Evolutionary conservation across 1,139 yeast genomes (phyloP).

Genomic region (Pneumocystis sp.): DNA sequence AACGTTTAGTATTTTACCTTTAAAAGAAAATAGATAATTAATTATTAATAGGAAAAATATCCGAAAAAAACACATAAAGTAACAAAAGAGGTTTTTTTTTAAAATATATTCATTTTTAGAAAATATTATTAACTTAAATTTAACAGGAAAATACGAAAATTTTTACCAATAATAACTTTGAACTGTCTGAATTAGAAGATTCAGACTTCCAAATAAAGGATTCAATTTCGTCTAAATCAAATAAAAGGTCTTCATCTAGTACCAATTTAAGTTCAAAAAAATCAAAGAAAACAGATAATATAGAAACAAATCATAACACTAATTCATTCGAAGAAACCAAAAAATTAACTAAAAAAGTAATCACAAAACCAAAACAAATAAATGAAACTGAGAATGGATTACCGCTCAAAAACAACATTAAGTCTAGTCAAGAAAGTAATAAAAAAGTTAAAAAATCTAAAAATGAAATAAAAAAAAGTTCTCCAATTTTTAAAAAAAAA

Average conservation of each 20-base stretch:
- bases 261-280: neutral
- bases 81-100: neutral
- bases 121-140: neutral
- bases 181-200: neutral
- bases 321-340: neutral
- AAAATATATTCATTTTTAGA: neutral
- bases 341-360: neutral
- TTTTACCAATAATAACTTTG: neutral
- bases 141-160: neutral
- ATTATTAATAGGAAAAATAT: neutral
- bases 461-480: neutral
- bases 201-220: neutral
- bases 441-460: neutral
- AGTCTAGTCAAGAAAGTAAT: neutral
- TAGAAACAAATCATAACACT: neutral
- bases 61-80: neutral
- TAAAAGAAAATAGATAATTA: neutral
- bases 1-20: neutral
- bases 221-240: neutral
- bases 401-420: neutral
- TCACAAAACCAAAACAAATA: neutral
- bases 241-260: neutral
- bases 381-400: slow-evolving; percentile 4
- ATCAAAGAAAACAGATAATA: neutral
- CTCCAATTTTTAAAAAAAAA: neutral